phyloP scores from a whole-genome alignment of 148 eudicot species.

The Chenopodium quinoa region DNA sequence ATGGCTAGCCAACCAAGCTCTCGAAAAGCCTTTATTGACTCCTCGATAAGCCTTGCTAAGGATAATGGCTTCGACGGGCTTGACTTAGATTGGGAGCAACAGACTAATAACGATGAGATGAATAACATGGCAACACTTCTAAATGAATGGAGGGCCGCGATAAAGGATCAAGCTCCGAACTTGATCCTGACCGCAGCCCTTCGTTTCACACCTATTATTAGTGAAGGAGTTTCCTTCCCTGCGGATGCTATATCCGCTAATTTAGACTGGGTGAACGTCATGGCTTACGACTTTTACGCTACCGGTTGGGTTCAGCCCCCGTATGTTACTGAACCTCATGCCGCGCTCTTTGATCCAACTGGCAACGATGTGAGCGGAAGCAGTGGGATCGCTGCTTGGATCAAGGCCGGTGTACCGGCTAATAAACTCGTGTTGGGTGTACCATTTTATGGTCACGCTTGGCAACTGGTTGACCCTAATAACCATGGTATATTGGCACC shows the following conservation, averaged over 20 bases:
- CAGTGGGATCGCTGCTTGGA: constrained; percentile 6
- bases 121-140: constrained; percentile 37
- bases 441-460: background rate
- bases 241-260: constrained; percentile 16
- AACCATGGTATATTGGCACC: constrained; percentile 32
- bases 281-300: constrained; percentile 54
- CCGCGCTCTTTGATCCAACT: background rate
- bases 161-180: constrained; percentile 29
- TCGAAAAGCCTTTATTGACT: constrained; percentile 47
- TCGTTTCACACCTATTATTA: constrained; percentile 12
- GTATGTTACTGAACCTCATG: background rate
- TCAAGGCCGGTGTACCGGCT: constrained; percentile 1
- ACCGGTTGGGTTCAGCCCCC: background rate
- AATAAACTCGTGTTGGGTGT: background rate
- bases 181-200: constrained; percentile 52
- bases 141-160: constrained; percentile 48
- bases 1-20: constrained; percentile 46
- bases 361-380: background rate
- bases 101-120: constrained; percentile 34
- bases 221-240: constrained; percentile 19
- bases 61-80: constrained; percentile 42
- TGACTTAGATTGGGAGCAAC: constrained; percentile 66
- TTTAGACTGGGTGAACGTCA: constrained; percentile 53
- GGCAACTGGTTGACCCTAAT: background rate
- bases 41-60: constrained; percentile 47